A percentile compares a stretch with the other conserved stretches of the same genome.
These are phyloP conservation scores for Phycomyces nitens DNA, from an alignment of 192 early-diverging fungal genomes.

Conservation along the genomic window DNA sequence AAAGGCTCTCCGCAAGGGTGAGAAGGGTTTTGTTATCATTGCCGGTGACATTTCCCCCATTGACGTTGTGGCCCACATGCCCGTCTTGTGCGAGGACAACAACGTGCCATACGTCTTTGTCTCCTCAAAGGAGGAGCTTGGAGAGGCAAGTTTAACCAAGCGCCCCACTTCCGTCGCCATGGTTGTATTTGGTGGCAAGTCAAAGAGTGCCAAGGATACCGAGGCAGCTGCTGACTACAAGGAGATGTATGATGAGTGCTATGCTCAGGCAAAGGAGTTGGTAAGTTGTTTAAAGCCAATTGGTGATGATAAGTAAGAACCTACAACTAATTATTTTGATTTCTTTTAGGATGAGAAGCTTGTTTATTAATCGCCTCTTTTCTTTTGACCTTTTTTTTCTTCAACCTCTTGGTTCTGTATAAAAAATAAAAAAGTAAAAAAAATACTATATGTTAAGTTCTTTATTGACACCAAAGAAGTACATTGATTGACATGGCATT, in stretches of 20 bases:
- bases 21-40: constrained; percentile 91
- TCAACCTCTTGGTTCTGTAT: no score
- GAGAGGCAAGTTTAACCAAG: constrained; percentile 88
- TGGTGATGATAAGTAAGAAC: neutral
- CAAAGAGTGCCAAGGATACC: constrained; percentile 42
- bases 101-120: constrained; percentile 94
- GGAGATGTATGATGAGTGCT: constrained; percentile 83
- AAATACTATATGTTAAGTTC: no score
- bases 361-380: constrained; percentile 19
- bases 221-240: constrained; percentile 78
- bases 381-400: no score
- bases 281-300: constrained; percentile 39
- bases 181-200: constrained; percentile 80
- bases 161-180: constrained; percentile 91
- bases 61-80: constrained; percentile 96
- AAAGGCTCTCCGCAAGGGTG: constrained; percentile 92
- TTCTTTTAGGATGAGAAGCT: constrained; percentile 26
- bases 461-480: no score
- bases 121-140: constrained; percentile 94
- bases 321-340: neutral
- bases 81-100: constrained; percentile 95
- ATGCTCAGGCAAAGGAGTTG: constrained; percentile 73
- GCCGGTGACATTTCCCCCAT: constrained; percentile 96
- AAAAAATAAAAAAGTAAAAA: no score
- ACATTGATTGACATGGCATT: no score